Percentiles rank a stretch among this genome's conserved stretches.
Conservation (phyloP, 2,329 filamentous ascomycete genomes). For the Exutisphaerella laricina region DNA sequence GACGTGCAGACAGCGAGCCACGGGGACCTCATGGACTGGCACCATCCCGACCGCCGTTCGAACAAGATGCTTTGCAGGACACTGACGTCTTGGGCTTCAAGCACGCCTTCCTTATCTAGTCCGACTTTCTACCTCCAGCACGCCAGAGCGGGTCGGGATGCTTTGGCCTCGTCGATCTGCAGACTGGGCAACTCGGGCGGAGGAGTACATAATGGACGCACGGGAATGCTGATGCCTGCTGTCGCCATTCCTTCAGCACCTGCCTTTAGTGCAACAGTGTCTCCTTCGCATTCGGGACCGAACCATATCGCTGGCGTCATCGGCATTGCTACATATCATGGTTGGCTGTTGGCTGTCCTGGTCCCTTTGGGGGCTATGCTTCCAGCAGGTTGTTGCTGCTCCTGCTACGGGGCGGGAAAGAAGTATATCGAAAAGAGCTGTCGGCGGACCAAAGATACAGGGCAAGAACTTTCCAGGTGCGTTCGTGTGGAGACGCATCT, state of each 20-base stretch:
- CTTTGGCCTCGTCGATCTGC: neutral
- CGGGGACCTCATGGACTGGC: too few species aligned
- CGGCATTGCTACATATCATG: neutral
- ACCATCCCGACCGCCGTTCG: neutral
- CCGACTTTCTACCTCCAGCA: constrained; percentile 8
- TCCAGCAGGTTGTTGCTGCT: constrained; percentile 1
- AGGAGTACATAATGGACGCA: constrained; percentile 7
- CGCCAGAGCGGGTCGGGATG: constrained; percentile 4
- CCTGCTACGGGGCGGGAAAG: neutral
- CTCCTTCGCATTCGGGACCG: neutral
- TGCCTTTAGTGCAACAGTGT: neutral
- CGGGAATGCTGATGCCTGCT: constrained; percentile 7
- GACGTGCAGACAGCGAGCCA: too few species aligned
- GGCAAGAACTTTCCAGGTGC: constrained; percentile 45
- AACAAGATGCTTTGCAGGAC: neutral
- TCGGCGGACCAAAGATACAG: constrained; percentile 24
- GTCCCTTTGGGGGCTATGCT: constrained; percentile 1
- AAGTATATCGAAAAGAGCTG: constrained; percentile 12
- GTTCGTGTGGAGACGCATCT: too few species aligned
- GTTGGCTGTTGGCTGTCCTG: neutral
- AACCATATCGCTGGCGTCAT: neutral
- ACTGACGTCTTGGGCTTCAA: constrained; percentile 1
- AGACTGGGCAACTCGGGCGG: neutral
- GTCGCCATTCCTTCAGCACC: neutral
- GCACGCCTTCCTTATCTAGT: neutral